These are phyloP conservation scores for Solanum hybrid DNA, from an alignment of 305 asterid species.

Conservation along the genomic window DNA sequence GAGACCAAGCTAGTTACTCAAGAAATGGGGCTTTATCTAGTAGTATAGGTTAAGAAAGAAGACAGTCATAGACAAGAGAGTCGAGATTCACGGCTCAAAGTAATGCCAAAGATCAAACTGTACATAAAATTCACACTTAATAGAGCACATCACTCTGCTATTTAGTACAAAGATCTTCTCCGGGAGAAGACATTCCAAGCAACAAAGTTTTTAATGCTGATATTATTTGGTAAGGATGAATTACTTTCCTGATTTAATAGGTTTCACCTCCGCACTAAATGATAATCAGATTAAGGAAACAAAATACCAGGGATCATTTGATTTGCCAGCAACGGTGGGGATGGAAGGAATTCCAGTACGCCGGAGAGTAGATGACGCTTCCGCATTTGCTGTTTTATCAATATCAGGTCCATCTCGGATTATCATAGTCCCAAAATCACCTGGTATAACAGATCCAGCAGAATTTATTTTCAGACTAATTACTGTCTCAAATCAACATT, in stretches of 20 bases:
- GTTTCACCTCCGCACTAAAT: neutral
- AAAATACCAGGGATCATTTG: conserved; percentile 41
- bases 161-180: neutral
- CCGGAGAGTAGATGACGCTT: conserved; percentile 33
- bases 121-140: neutral
- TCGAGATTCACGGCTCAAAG: neutral
- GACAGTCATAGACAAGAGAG: neutral
- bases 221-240: neutral
- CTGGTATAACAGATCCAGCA: conserved; percentile 30
- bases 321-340: conserved; percentile 34
- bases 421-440: conserved; percentile 85
- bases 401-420: conserved; percentile 52
- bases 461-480: neutral
- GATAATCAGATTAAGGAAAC: conserved; percentile 3
- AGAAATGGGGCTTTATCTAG: neutral
- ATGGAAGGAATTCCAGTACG: conserved; percentile 34
- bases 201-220: neutral
- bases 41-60: neutral
- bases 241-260: neutral
- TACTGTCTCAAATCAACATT: neutral
- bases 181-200: neutral
- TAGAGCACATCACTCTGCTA: neutral
- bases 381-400: conserved; percentile 33
- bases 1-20: neutral
- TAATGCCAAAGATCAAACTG: neutral